A percentile compares a stretch with the other conserved stretches of the same genome.
phyloP scores from a whole-genome alignment of 2,329 filamentous ascomycete species.

The Zymoseptoria brevis region DNA sequence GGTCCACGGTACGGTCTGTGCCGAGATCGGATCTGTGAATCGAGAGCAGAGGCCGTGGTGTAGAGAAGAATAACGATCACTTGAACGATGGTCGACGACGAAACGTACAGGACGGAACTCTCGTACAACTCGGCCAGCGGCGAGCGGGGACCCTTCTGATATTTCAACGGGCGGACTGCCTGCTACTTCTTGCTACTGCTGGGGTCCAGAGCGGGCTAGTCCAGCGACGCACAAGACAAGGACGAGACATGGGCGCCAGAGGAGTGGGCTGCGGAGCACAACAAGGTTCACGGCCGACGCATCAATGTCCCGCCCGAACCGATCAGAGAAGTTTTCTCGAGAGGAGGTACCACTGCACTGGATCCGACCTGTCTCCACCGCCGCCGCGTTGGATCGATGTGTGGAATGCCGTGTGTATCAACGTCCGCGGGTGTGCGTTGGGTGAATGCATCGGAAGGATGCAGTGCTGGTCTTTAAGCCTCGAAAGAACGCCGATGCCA shows the following conservation, averaged over 20 bases:
- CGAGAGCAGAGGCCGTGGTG: neutral
- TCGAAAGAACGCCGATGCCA: neutral
- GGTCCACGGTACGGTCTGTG: neutral
- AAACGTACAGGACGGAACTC: neutral
- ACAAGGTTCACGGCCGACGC: neutral
- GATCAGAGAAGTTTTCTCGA: neutral
- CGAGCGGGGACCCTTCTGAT: neutral
- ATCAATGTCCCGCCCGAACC: neutral
- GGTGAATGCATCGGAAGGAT: neutral
- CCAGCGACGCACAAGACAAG: neutral
- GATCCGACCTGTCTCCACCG: neutral
- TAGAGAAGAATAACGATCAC: neutral
- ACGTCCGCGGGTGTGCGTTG: neutral
- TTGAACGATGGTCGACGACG: neutral
- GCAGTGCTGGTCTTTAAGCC: neutral
- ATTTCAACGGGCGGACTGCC: neutral
- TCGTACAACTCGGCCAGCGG: neutral
- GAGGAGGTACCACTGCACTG: neutral
- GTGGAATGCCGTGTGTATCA: neutral
- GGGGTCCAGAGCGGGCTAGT: neutral
- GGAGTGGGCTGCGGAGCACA: neutral
- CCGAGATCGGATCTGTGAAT: neutral
- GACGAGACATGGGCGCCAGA: neutral
- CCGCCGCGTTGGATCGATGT: neutral
- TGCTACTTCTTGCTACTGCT: neutral